Evolutionary conservation across 2,329 filamentous ascomycete genomes (phyloP), one percentile per base, ranked within the genome.

Genomic region (Rhynchosporium graminicola): DNA sequence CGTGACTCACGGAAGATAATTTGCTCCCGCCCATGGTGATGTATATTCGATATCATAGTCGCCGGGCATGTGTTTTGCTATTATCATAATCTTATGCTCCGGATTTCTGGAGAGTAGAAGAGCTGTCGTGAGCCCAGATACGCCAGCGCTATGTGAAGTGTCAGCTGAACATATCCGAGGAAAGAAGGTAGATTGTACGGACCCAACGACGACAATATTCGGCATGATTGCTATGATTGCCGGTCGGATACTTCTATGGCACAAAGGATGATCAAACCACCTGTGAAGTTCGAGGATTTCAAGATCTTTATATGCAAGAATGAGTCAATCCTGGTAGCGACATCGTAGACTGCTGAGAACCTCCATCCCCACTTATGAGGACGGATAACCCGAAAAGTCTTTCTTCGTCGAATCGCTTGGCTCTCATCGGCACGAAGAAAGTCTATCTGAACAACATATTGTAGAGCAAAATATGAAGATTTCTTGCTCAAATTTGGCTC

Each of bases 41-140:
- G 91, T 88, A 75, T 97, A 97, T 79, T 96, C 89, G 68, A 93
- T 88, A 68, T 94, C 90, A 76, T 94, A 95, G 78, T 97, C 93
- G 42, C 93, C 93, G 0, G 93, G 93, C 89, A 97, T 95, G 74
- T 96, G 90, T 73, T 94, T 96, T 4, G 91, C 89, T 38, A 92
- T 80, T 42, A 96, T 80, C 0, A 90, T 92, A 67, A 96, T 77
- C 31, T 79, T 78, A 68, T 87, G 82, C 10, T 76, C 71, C 4
- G 78, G 75, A 69, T 86, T 80, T 63, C 80, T 79, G 12, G 86
- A 86, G 13, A 89, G 77, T 15, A 85, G 76, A 29, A 87, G 78
- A 42, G 87, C 87, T 1, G 85, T 87, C 2, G 87, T 89, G 58
- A 90, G 79, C 31, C 86, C 87, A 38, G 84, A 80, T 5, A 90